These are phyloP conservation scores for Suillus fuscotomentosus DNA, from an alignment of 768 basidiomycete genomes.

Conservation along the genomic window DNA sequence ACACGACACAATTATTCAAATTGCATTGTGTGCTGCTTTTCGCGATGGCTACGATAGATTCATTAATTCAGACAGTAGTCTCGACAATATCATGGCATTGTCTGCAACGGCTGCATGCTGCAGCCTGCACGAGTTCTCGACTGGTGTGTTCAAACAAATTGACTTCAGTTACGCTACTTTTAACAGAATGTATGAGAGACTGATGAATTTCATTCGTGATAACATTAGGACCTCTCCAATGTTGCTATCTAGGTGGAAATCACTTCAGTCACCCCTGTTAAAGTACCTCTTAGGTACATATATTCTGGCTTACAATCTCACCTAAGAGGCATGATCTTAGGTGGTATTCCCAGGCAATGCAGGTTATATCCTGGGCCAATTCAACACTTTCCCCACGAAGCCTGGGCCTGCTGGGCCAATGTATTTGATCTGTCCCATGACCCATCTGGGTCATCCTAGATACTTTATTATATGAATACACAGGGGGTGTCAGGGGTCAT, in stretches of 20 bases:
- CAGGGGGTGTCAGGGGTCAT: too few species aligned
- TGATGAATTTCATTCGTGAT: background rate
- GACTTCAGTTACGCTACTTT: too few species aligned
- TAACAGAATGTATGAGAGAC: background rate
- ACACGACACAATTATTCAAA: background rate
- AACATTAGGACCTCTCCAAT: background rate
- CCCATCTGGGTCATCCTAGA: background rate
- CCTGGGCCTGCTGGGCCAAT: background rate
- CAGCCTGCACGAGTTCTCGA: too few species aligned
- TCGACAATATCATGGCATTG: background rate
- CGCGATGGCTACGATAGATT: background rate
- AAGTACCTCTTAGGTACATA: too few species aligned
- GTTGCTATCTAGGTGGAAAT: too few species aligned
- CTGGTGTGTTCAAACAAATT: too few species aligned
- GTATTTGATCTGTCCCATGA: background rate
- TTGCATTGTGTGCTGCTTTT: background rate
- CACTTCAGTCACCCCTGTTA: too few species aligned
- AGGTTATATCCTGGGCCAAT: background rate
- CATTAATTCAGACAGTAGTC: background rate
- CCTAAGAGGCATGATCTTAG: background rate
- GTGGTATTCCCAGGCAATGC: background rate
- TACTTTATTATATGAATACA: background rate
- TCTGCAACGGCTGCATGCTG: too few species aligned
- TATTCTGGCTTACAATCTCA: too few species aligned
- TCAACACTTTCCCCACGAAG: background rate